Conservation (phyloP, 208 protist species). For the Trypanosoma vivax region DNA sequence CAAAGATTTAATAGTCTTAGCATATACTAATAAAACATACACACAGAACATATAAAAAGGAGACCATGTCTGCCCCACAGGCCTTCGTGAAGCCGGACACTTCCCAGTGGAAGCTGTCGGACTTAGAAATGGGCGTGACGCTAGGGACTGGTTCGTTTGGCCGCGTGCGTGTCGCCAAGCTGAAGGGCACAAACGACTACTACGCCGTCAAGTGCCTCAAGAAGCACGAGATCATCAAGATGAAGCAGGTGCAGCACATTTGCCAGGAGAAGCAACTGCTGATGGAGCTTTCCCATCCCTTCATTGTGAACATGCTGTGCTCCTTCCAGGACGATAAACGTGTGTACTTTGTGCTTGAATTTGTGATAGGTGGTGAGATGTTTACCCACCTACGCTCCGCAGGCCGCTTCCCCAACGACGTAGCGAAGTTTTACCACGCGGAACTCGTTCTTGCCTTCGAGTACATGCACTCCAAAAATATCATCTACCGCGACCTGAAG, state of each 20-base stretch:
- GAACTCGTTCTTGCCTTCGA: constrained; percentile 89
- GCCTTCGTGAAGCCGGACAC: constrained; percentile 64
- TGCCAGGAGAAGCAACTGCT: constrained; percentile 88
- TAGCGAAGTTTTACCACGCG: constrained; percentile 90
- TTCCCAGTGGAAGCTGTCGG: constrained; percentile 62
- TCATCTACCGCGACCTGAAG: constrained; percentile 87
- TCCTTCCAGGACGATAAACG: constrained; percentile 91
- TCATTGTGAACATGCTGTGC: constrained; percentile 92
- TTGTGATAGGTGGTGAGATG: constrained; percentile 89
- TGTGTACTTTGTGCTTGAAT: constrained; percentile 92
- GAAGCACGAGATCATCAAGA: constrained; percentile 86
- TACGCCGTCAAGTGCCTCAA: constrained; percentile 90
- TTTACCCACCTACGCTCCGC: constrained; percentile 84
- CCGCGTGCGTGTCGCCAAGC: constrained; percentile 82
- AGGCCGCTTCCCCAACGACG: constrained; percentile 78
- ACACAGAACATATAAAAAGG: too few relatives aligned
- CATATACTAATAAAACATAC: too few relatives aligned
- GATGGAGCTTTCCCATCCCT: constrained; percentile 86
- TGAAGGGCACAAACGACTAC: constrained; percentile 74
- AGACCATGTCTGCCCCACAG: constrained; percentile 20
- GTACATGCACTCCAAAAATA: constrained; percentile 86
- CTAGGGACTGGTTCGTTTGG: constrained; percentile 92
- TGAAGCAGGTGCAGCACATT: constrained; percentile 85
- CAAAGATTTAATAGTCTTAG: too few relatives aligned
- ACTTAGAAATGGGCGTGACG: constrained; percentile 84